Percentiles rank a stretch among this genome's conserved stretches.
Conservation (phyloP, 805 yeast species). For the Candida suzukii region DNA sequence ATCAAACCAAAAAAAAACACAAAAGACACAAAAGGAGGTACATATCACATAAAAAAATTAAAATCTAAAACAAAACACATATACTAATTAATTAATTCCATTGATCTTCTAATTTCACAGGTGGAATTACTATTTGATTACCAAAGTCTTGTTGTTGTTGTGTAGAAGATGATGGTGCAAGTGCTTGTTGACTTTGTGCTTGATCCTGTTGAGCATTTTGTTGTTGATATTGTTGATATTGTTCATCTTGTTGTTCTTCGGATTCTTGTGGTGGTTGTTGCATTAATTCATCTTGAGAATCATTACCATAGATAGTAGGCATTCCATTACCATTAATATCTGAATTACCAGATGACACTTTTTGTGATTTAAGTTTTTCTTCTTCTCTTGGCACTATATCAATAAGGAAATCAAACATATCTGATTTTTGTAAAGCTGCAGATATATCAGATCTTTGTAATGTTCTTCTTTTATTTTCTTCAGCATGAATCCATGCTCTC, state of each 20-base stretch:
- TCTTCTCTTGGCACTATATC: constrained; percentile 94
- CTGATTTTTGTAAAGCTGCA: constrained; percentile 88
- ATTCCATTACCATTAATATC: constrained; percentile 1
- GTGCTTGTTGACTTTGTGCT: constrained; percentile 1
- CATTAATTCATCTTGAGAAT: constrained; percentile 1
- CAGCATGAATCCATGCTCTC: constrained; percentile 99
- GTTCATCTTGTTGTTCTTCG: constrained; percentile 19
- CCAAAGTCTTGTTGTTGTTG: not conserved
- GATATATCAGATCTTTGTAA: constrained; percentile 92
- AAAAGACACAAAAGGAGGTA: too few relatives aligned
- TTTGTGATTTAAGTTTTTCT: constrained; percentile 50
- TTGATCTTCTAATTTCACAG: not conserved
- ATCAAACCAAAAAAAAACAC: too few relatives aligned
- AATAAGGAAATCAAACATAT: constrained; percentile 94
- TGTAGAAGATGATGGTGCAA: constrained; percentile 2
- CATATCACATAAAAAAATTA: not conserved
- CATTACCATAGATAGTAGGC: not conserved
- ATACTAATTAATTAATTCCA: not conserved
- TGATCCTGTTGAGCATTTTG: not conserved
- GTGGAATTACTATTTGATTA: not conserved
- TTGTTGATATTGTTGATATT: constrained; percentile 5
- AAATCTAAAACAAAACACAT: too few relatives aligned
- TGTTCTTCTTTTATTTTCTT: constrained; percentile 91
- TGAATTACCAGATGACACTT: too few relatives aligned
- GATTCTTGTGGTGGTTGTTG: constrained; percentile 11